Percentiles rank a stretch among this genome's conserved stretches.
These are phyloP conservation scores for Scheffersomyces cryptocercus DNA, from an alignment of 1,139 yeast species.

Conservation along the genomic window DNA sequence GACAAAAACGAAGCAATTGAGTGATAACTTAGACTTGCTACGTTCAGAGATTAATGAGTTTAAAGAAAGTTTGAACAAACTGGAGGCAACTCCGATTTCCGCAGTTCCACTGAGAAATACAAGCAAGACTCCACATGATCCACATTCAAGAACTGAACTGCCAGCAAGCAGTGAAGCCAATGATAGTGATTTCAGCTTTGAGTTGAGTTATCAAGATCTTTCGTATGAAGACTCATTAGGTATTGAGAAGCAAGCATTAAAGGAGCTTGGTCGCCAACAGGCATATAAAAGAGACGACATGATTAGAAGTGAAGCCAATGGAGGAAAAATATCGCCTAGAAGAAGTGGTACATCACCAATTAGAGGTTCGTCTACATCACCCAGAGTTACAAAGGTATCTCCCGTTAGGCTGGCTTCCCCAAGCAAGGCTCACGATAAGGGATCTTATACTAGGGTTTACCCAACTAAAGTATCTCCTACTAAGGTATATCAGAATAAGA, in stretches of 20 bases:
- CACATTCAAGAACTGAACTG: slow-evolving; percentile 1
- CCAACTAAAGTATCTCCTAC: too few relatives aligned
- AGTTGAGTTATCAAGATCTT: slow-evolving; percentile 40
- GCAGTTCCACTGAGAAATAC: not conserved
- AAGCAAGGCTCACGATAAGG: too few relatives aligned
- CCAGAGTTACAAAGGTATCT: too few relatives aligned
- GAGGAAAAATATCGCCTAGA: too few relatives aligned
- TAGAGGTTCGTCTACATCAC: too few relatives aligned
- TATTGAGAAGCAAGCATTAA: slow-evolving; percentile 29
- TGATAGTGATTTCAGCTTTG: slow-evolving; percentile 41
- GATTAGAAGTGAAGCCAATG: too few relatives aligned
- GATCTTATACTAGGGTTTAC: too few relatives aligned
- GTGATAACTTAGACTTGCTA: slow-evolving; percentile 44
- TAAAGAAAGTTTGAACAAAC: slow-evolving; percentile 41
- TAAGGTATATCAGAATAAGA: too few relatives aligned
- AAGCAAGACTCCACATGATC: slow-evolving; percentile 3
- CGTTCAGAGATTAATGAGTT: slow-evolving; percentile 49
- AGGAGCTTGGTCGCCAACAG: slow-evolving; percentile 10
- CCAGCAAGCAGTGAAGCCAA: slow-evolving; percentile 7
- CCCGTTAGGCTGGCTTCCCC: too few relatives aligned
- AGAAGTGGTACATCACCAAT: too few relatives aligned
- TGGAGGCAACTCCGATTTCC: slow-evolving; percentile 15
- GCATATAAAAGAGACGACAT: too few relatives aligned
- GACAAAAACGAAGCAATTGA: slow-evolving; percentile 36
- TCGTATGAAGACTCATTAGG: slow-evolving; percentile 45